Percentiles rank a stretch among this genome's conserved stretches.
Conservation (phyloP, 2,329 filamentous ascomycete genomes). For the Curvularia spicifera region DNA sequence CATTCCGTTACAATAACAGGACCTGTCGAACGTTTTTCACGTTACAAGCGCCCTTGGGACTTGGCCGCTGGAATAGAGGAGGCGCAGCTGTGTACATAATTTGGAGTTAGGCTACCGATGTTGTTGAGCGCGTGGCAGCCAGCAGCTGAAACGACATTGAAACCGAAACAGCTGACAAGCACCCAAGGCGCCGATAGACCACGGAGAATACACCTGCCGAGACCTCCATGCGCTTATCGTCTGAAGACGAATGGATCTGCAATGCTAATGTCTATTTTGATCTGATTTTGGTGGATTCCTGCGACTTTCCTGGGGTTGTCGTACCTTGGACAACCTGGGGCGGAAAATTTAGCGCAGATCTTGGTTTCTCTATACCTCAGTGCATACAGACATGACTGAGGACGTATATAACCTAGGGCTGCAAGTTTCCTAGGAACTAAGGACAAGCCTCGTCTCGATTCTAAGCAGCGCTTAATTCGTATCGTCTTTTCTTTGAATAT, state of each 20-base stretch:
- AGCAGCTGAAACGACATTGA: constrained; percentile 31
- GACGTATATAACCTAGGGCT: constrained; percentile 28
- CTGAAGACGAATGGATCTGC: constrained; percentile 15
- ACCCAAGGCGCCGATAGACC: constrained; percentile 12
- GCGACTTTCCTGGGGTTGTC: constrained; percentile 14
- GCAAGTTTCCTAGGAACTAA: background rate
- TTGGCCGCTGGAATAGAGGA: background rate
- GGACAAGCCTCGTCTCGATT: background rate
- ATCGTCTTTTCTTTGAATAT: background rate
- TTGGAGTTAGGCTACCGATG: constrained; percentile 2
- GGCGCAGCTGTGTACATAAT: constrained; percentile 10
- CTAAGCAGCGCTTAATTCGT: background rate
- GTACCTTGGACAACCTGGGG: constrained; percentile 22
- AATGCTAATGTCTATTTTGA: constrained; percentile 17
- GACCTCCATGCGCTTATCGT: constrained; percentile 26
- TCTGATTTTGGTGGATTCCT: constrained; percentile 7
- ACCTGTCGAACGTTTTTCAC: background rate
- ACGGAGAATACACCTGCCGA: constrained; percentile 10
- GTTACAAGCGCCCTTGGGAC: background rate
- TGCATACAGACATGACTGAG: constrained; percentile 2
- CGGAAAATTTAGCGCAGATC: constrained; percentile 17
- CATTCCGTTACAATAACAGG: background rate
- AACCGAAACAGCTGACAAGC: constrained; percentile 34
- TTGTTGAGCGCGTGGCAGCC: constrained; percentile 25
- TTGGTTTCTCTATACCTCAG: constrained; percentile 23